Percentiles rank a stretch among this genome's conserved stretches.
phyloP scores from a whole-genome alignment of 495 filamentous ascomycete species.

The Podospora sp. region DNA sequence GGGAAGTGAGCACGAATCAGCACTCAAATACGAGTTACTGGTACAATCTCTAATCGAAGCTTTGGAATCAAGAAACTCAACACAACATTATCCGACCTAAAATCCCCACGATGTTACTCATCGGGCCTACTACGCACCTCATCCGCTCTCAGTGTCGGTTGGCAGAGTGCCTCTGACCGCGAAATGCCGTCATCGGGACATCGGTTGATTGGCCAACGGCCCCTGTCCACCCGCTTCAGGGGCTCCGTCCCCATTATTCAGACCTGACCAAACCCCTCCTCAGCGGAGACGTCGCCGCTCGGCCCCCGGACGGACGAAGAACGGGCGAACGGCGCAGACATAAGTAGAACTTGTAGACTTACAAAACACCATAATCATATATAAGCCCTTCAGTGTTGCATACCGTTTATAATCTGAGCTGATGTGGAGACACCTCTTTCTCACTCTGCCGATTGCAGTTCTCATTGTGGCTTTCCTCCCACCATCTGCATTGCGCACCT shows the following conservation, averaged over 20 bases:
- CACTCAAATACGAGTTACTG: no score
- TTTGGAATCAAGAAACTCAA: no score
- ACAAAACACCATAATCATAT: neutral
- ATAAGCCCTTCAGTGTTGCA: neutral
- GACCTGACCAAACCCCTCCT: conserved; percentile 8
- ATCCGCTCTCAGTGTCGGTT: no score
- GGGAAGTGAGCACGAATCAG: no score
- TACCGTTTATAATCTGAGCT: neutral
- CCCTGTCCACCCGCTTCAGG: neutral
- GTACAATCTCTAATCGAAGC: no score
- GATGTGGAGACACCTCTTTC: conserved; percentile 14
- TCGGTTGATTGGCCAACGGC: neutral
- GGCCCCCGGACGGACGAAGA: conserved; percentile 1
- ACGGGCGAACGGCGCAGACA: neutral
- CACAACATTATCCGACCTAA: no score
- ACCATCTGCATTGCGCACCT: neutral
- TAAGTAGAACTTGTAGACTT: neutral
- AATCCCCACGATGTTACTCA: no score
- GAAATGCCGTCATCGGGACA: neutral
- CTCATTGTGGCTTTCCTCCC: conserved; percentile 18
- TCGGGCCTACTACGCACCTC: no score
- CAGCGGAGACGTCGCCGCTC: neutral
- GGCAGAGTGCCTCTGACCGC: neutral
- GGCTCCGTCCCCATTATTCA: conserved; percentile 11
- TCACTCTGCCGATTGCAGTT: conserved; percentile 17